phyloP scores from a whole-genome alignment of 495 filamentous ascomycete genomes.

The Tuber magnatum region DNA sequence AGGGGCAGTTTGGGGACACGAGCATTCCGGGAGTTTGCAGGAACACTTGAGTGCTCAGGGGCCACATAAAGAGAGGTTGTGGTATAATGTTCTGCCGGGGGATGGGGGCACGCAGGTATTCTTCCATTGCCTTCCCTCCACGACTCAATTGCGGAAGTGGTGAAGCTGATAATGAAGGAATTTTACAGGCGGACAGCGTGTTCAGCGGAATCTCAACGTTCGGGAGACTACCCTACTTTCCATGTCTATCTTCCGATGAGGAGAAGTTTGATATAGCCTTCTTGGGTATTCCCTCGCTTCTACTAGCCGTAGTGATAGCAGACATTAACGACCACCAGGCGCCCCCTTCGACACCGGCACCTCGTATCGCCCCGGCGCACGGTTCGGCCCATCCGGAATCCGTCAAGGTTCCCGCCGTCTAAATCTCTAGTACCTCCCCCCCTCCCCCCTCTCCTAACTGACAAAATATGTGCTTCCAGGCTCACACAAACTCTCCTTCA shows the following conservation, averaged over 20 bases:
- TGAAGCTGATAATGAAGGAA: slow-evolving; percentile 7
- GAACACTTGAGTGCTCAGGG: slow-evolving; percentile 40
- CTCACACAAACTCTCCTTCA: slow-evolving; percentile 30
- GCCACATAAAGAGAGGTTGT: slow-evolving; percentile 47
- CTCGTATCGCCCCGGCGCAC: slow-evolving; percentile 71
- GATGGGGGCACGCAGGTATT: slow-evolving; percentile 53
- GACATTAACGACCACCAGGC: slow-evolving; percentile 5
- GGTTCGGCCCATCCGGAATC: slow-evolving; percentile 76
- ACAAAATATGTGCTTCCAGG: slow-evolving; percentile 9
- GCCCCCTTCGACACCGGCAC: slow-evolving; percentile 58
- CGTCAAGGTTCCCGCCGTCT: slow-evolving; percentile 59
- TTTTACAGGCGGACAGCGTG: slow-evolving; percentile 58
- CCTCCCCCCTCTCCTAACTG: neutral
- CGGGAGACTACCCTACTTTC: slow-evolving; percentile 67
- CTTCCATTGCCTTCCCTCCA: neutral
- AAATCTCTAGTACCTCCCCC: slow-evolving; percentile 40
- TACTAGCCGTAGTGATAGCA: neutral
- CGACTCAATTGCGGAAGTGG: neutral
- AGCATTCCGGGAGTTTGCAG: slow-evolving; percentile 28
- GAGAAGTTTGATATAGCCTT: slow-evolving; percentile 77
- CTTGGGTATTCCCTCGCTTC: slow-evolving; percentile 48
- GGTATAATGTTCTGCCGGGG: slow-evolving; percentile 53
- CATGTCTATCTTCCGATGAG: slow-evolving; percentile 62
- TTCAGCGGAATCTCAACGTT: slow-evolving; percentile 71
- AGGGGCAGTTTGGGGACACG: slow-evolving; percentile 20